Base-by-base conservation (phyloP, 1,284 basidiomycete genomes). In the Naganishia liquefaciens region DNA sequence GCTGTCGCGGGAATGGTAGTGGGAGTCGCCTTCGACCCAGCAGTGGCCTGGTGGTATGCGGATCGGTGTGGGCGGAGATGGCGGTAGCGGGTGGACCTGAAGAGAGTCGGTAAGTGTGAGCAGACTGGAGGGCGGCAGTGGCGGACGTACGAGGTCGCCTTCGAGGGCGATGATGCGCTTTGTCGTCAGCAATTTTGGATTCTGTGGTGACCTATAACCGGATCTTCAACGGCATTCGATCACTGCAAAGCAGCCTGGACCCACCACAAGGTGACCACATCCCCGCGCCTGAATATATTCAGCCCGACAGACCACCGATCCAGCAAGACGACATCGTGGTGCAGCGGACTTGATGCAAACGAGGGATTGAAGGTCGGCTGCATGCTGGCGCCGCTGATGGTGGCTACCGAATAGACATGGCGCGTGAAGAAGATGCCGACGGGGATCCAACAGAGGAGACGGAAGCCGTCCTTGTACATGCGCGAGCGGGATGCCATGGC, bases 1-100 rank as follows among this genome's bases (percentile, higher is more conserved):
- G 25, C 78, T 80, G 70, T 84, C 82, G 39, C 77, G 57, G 2
- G 80, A 78, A 42, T 79, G 76, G 64, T 77, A 80, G 30, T 72
- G 74, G 37, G 81, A 81, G 72, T 84, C 83, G 15, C 83, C 83
- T 72, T 84, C 83, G 53, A 84, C 76, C 82, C 82, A 84, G 46
- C 79, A 81, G 66, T 79, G 76, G 15, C 80, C 80, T 10, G 75
- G 72, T 1, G 78, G 80, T 54, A 80, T 75, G 30, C 75, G 62
- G 4, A 81, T 70, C 0, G 76, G 73, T 13, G 70, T 71, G 47
- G 77, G 75, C 40, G 74, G 66, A 27, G 73, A 75, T 1, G 80
- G 79, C 0, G 76, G 75, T 1, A 79, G 68, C 0, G 81, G 80
- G 15, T 76, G 66, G 3, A 78, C 74, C 75, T 76, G 54, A 21